Evolutionary conservation across 164 flowering plant genomes (phyloP), one percentile per base, ranked within the genome.

Genomic region (Protea cynaroides): DNA sequence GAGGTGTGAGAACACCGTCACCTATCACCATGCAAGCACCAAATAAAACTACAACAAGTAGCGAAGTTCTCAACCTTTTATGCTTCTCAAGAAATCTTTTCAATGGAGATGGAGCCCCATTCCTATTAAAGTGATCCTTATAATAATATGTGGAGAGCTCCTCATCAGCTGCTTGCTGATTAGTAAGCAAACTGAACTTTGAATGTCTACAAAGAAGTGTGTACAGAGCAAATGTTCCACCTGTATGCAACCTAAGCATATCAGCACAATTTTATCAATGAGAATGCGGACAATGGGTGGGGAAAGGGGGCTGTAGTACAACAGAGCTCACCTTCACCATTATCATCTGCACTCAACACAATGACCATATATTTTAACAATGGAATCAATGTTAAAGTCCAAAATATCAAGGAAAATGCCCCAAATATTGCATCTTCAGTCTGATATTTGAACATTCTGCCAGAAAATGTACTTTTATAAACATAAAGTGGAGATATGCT

Each of bases 401-500:
- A 90, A 75, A 90, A 88, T 22, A 87, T 74, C 78, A 90, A 75
- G 23, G 96, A 87, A 72, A 83, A 79, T 23, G 75, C 84, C 50
- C 94, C 97, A 75, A 86, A 85, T 44, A 83, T 64, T 55, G 76
- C 71, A n/a, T 86, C 89, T 65, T 86, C 90, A 62, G 47, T 75
- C 61, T 65, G 79, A 69, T 80, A 67, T 18, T 72, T 25, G 0
- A 4, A 68, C 69, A 84, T 65, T 22, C 70, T 75, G 50, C 84
- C 90, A 8, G 80, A 73, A 64, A 88, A 86, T 36, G 80, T 73
- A 68, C 82, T 77, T 52, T 65, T 76, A 66, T 76, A 90, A 43
- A 86, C 94, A 78, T 87, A 88, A 29, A 90, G 84, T 0, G 97
- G 94, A 60, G 94, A 83, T 47, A 81, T 84, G 78, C 84, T 81